Base-by-base conservation (phyloP, 352 stramenopile genomes). In the Thalassiosira exigua region DNA sequence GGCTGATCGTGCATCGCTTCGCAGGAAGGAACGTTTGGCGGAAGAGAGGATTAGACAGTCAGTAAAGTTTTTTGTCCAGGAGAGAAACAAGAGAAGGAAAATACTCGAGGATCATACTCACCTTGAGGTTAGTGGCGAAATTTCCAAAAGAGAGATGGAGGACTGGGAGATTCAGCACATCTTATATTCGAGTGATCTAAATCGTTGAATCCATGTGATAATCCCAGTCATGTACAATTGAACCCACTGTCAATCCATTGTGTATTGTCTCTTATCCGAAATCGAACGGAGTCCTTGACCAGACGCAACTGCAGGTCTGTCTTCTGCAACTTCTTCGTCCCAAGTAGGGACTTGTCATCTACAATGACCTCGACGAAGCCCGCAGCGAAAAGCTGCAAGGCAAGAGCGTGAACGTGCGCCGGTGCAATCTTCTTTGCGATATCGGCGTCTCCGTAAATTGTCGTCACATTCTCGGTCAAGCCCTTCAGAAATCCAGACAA, bases 61-160 rank as follows among this genome's bases (percentile, higher is more conserved):
- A 53, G 44, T 53, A 7, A 53, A 53, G 4, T 53, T 24, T 53
- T 53, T 51, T 51, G 57, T 32, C 29, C 11, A 51, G 17, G 29
- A 51, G 26, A 48, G 57, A 27, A 66, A 66, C 32, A 66, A 66
- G 24, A 48, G 57, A 22, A 4, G 32, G 3, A 66, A 66, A 51
- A 51, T 66, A 29, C 21, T 66, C 30, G 4, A 30, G 11, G 54
- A 64, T 33, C 54, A 64, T 12, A 52, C 9, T 27, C 1, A 5
- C n/a, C 4, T 52, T 29, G 57, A 66, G 26, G 30, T 21, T 30
- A 36, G n/a, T 7, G 36, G 36, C 14, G 36, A 44, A 44, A 44
- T 44, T 44, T 7, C 36, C 7, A 44, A 44, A 14, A 7, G 14
- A 44, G 3, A 9, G 3, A 33, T 62, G 29, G 21, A 39, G 22